A percentile compares a stretch with the other conserved stretches of the same genome.
These are phyloP conservation scores for Botrytis pseudocinerea DNA, from an alignment of 2,329 filamentous ascomycete species.

Conservation along the genomic window DNA sequence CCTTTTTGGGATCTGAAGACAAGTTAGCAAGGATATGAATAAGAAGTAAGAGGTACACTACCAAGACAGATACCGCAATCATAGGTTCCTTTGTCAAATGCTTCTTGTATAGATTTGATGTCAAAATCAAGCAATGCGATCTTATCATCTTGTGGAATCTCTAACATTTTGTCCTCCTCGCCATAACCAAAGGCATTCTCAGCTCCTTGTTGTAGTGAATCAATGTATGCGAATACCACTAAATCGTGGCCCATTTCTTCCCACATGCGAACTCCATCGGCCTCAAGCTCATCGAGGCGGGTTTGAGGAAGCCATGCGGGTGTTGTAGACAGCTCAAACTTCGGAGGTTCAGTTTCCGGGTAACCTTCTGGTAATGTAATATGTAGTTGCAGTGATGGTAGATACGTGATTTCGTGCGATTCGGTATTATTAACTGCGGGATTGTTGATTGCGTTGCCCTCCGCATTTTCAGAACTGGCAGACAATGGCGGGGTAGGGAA, in stretches of 20 bases:
- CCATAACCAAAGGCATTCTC: constrained; percentile 62
- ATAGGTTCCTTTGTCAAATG: constrained; percentile 82
- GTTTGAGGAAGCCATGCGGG: constrained; percentile 58
- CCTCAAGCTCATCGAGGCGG: constrained; percentile 52
- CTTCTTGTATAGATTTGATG: constrained; percentile 67
- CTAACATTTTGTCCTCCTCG: constrained; percentile 49
- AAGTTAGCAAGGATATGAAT: constrained; percentile 24
- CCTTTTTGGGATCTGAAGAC: constrained; percentile 79
- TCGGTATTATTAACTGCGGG: constrained; percentile 30
- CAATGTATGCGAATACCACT: constrained; percentile 63
- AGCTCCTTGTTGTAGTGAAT: constrained; percentile 59
- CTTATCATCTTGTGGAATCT: constrained; percentile 59
- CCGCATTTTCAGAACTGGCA: constrained; percentile 28
- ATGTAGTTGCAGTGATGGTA: constrained; percentile 57
- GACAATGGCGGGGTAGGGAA: constrained; percentile 37
- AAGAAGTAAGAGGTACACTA: constrained; percentile 40
- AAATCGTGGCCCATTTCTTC: constrained; percentile 60
- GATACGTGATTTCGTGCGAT: constrained; percentile 44
- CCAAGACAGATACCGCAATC: constrained; percentile 82
- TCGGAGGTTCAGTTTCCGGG: constrained; percentile 54
- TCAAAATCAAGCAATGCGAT: constrained; percentile 77
- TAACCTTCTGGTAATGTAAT: constrained; percentile 60
- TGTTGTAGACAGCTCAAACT: constrained; percentile 52
- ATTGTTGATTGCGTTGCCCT: not conserved
- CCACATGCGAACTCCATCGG: constrained; percentile 57